phyloP scores from a whole-genome alignment of 2,329 filamentous ascomycete species.

The Diaporthe sp. region DNA sequence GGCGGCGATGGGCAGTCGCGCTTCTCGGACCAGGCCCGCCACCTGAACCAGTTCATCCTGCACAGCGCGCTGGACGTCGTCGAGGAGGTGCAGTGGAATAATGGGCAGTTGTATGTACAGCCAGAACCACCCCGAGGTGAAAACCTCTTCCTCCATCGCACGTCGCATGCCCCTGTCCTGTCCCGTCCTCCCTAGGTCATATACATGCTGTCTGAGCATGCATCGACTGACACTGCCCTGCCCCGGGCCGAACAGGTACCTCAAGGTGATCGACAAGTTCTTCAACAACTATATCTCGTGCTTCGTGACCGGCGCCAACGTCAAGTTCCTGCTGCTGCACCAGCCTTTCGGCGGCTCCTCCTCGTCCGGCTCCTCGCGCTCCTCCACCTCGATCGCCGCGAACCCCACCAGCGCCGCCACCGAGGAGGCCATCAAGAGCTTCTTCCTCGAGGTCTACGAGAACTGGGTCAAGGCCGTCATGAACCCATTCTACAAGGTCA shows the following conservation, averaged over 20 bases:
- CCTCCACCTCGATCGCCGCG: slow-evolving; percentile 79
- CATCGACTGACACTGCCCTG: neutral
- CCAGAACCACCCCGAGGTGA: neutral
- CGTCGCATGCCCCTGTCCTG: neutral
- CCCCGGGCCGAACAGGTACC: slow-evolving; percentile 72
- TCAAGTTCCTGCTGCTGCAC: slow-evolving; percentile 94
- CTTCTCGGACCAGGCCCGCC: slow-evolving; percentile 88
- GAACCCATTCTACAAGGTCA: slow-evolving; percentile 93
- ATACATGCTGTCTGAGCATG: neutral
- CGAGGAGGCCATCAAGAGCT: slow-evolving; percentile 94
- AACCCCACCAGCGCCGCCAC: slow-evolving; percentile 92
- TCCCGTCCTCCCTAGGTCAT: neutral
- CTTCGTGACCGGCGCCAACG: slow-evolving; percentile 92
- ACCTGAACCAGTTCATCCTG: slow-evolving; percentile 97
- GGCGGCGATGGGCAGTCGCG: slow-evolving; percentile 93
- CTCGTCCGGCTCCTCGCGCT: slow-evolving; percentile 57
- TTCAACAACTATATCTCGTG: slow-evolving; percentile 95
- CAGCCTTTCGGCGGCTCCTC: slow-evolving; percentile 70
- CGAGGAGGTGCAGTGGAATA: slow-evolving; percentile 96
- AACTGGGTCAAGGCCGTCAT: slow-evolving; percentile 97
- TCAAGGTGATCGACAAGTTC: slow-evolving; percentile 97
- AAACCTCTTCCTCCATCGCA: slow-evolving; percentile 39
- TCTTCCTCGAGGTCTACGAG: slow-evolving; percentile 96
- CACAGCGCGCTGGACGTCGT: slow-evolving; percentile 95
- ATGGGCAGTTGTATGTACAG: slow-evolving; percentile 79